These are phyloP conservation scores for Codiaeum variegatum DNA, from an alignment of 441 rosid genomes.

Conservation along the genomic window DNA sequence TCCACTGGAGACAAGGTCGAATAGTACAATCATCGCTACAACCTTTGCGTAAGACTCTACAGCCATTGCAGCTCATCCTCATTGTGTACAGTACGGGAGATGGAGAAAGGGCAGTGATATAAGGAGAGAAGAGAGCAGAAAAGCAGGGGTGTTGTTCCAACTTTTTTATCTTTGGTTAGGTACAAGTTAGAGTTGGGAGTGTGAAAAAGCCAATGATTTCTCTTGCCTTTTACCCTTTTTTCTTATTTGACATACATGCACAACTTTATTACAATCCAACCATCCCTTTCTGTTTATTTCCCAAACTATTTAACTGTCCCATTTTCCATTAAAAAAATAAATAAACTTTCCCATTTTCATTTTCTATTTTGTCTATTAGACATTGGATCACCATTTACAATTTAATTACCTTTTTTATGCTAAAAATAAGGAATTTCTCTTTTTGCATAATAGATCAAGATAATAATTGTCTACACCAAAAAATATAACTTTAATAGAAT, in stretches of 20 bases:
- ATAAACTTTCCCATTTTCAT: too few relatives aligned
- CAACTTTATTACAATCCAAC: constrained; percentile 35
- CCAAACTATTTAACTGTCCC: too few relatives aligned
- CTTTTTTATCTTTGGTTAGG: constrained; percentile 30
- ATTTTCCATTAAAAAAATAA: too few relatives aligned
- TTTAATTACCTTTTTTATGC: too few relatives aligned
- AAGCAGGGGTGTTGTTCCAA: constrained; percentile 30
- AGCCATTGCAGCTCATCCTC: constrained; percentile 63
- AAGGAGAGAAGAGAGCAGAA: constrained; percentile 22
- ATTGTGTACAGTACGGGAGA: constrained; percentile 19
- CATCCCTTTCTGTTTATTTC: too few relatives aligned
- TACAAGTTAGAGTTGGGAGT: constrained; percentile 27
- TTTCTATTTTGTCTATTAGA: too few relatives aligned
- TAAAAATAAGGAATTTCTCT: too few relatives aligned
- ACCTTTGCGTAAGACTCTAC: constrained; percentile 55
- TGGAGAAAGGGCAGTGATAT: constrained; percentile 11
- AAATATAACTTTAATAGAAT: too few relatives aligned
- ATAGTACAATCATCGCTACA: constrained; percentile 44
- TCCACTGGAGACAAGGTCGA: constrained; percentile 54
- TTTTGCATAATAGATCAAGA: too few relatives aligned
- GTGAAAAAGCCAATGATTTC: constrained; percentile 25
- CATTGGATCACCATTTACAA: too few relatives aligned
- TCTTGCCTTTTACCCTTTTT: constrained; percentile 15
- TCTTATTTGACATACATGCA: constrained; percentile 44
- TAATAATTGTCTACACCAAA: too few relatives aligned